Conservation (phyloP, 2,329 filamentous ascomycete species). For the Sarocladiaceae sp. region DNA sequence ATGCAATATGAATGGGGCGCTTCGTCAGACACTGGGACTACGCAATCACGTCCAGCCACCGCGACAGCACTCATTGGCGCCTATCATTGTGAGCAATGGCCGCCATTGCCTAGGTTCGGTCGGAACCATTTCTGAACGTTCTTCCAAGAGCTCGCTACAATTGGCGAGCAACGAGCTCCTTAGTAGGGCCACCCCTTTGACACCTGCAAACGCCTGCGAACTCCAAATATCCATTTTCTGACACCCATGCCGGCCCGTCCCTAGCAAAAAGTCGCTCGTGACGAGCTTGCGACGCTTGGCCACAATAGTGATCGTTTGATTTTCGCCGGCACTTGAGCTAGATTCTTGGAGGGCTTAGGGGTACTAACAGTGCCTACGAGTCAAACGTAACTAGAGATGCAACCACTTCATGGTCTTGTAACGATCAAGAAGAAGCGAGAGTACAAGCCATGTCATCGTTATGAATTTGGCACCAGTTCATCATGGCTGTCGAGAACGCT, state of each 20-base stretch:
- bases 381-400: too few relatives aligned
- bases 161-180: too few relatives aligned
- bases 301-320: background rate
- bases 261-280: background rate
- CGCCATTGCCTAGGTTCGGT: background rate
- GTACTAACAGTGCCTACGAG: too few relatives aligned
- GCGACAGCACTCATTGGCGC: too few relatives aligned
- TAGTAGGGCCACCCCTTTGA: background rate
- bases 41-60: background rate
- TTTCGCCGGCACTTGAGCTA: background rate
- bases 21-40: background rate
- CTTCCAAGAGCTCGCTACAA: too few relatives aligned
- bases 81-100: background rate
- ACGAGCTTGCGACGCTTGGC: background rate
- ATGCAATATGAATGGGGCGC: slow-evolving; percentile 14
- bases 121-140: background rate
- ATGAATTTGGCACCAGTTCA: too few relatives aligned
- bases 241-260: slow-evolving; percentile 6
- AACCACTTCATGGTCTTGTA: too few relatives aligned
- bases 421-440: too few relatives aligned
- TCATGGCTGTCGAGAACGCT: too few relatives aligned
- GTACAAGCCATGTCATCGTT: too few relatives aligned
- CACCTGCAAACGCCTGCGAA: background rate
- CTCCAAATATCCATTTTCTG: background rate
- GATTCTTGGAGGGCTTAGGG: too few relatives aligned